Base-by-base conservation (phyloP, 345 rosid species). In the Gossypium australe region DNA sequence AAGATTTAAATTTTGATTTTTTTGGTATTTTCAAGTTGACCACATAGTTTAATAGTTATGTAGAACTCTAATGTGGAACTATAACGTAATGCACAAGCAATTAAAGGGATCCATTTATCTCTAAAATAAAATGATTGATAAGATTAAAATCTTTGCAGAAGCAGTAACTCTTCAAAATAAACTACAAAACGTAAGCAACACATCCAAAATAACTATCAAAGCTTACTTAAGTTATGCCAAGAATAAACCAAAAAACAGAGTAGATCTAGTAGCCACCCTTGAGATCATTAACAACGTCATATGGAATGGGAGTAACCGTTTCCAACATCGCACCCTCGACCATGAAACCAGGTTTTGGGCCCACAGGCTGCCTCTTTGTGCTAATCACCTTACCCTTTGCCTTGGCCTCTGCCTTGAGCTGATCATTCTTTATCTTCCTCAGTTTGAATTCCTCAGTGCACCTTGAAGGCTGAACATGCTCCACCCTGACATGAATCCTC, bases 261-360 rank as follows among this genome's bases (percentile, higher is more conserved):
- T 74, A n/a, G 38, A 27, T 11, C 84, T 85, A 90, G 55, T 90
- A 90, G 34, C 94, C 94, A 20, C 94, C 94, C 84, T 90, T 90
- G 47, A 90, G 94, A 75, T 90, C 94, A 1, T 90, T 90, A 67
- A 88, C 92, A 5, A 89, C 94, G 82, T 89, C 94, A 11, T 89
- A 89, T 7, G 94, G 94, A 41, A 89, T 88, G 41, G 94, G 90
- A 22, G 94, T 89, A 8, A 89, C 88, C 7, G 94, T 89, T 78
- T 89, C 94, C 77, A 89, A 63, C 3, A 86, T 86, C 0, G 94
- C 90, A 71, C 86, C 86, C 74, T 86, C 94, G 41, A 89, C 92
- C 89, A 82, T 86, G 84, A 90, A 87, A 65, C 94, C 94, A 2
- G 92, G 94, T 69, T 90, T 90, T n/a, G 94, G 92, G 11, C 94